Evolutionary conservation across 2,329 filamentous ascomycete species (phyloP).

Genomic region (Pseudocercospora ulei): DNA sequence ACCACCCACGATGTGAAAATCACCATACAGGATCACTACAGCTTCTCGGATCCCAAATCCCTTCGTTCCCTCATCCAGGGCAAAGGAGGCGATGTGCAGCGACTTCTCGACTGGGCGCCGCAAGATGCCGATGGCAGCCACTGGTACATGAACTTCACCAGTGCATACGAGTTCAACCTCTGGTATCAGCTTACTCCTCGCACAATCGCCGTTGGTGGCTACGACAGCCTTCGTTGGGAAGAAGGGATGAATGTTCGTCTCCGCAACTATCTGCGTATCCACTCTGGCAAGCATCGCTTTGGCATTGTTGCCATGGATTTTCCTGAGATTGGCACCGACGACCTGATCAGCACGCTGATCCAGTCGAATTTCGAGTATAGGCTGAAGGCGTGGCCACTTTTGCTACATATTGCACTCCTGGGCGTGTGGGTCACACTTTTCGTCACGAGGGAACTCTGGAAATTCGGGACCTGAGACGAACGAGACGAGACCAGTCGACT

Average conservation of each 20-base stretch:
- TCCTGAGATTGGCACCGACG: constrained; percentile 34
- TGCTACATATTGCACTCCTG: neutral
- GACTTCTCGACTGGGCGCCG: constrained; percentile 35
- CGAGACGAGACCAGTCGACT: neutral
- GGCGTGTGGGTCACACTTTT: neutral
- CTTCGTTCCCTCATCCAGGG: constrained; percentile 36
- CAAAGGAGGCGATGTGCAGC: constrained; percentile 37
- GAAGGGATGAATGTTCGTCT: constrained; percentile 40
- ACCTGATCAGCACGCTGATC: constrained; percentile 38
- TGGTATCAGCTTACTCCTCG: constrained; percentile 32
- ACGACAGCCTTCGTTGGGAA: constrained; percentile 38
- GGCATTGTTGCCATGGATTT: constrained; percentile 36
- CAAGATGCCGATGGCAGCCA: constrained; percentile 23
- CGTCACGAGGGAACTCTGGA: neutral
- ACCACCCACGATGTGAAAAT: constrained; percentile 35
- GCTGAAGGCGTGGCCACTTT: constrained; percentile 1
- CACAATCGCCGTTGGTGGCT: constrained; percentile 40
- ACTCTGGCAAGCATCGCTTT: constrained; percentile 28
- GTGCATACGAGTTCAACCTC: constrained; percentile 39
- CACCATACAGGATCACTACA: constrained; percentile 44
- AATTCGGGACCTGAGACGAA: too few species aligned
- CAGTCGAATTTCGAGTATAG: constrained; percentile 34
- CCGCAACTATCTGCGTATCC: constrained; percentile 29
- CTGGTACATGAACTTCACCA: constrained; percentile 42
- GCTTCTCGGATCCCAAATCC: constrained; percentile 35